Conservation (phyloP, 176 grass and related monocot species). For the Coix lacrymajobi region DNA sequence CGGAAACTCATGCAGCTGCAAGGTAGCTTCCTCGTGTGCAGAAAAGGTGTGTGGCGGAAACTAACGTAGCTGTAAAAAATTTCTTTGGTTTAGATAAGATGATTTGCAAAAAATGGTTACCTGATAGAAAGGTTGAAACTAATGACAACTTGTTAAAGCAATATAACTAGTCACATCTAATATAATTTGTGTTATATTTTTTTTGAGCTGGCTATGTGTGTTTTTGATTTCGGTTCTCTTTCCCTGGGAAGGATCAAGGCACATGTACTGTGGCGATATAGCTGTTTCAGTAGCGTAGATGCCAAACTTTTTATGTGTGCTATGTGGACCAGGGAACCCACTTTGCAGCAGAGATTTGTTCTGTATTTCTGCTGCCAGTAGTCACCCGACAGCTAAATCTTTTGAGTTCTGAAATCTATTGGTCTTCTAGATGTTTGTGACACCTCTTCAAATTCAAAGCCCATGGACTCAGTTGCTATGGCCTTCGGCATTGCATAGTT, state of each 20-base stretch:
- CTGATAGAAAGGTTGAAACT: too few species aligned
- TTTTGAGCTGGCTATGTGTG: background rate
- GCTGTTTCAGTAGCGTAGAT: background rate
- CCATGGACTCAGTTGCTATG: conserved; percentile 13
- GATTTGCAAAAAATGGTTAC: too few species aligned
- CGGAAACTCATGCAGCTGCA: too few species aligned
- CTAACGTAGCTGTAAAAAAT: too few species aligned
- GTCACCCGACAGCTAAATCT: background rate
- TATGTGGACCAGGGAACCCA: conserved; percentile 29
- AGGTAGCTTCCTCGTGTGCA: too few species aligned
- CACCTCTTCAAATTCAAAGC: background rate
- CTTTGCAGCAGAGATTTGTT: conserved; percentile 27
- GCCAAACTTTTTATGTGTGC: conserved; percentile 9
- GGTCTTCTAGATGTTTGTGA: background rate
- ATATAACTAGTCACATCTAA: too few species aligned
- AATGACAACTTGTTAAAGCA: too few species aligned
- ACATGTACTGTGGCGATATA: conserved; percentile 28
- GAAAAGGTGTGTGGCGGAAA: too few species aligned
- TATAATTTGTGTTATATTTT: too few species aligned
- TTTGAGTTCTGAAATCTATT: background rate
- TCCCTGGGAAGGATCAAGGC: background rate
- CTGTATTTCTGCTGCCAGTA: conserved; percentile 32
- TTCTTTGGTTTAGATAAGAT: too few species aligned
- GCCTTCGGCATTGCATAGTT: background rate
- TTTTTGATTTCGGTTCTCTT: background rate